Evolutionary conservation across 805 yeast species (phyloP).

Genomic region (Metschnikowia gelsemii): DNA sequence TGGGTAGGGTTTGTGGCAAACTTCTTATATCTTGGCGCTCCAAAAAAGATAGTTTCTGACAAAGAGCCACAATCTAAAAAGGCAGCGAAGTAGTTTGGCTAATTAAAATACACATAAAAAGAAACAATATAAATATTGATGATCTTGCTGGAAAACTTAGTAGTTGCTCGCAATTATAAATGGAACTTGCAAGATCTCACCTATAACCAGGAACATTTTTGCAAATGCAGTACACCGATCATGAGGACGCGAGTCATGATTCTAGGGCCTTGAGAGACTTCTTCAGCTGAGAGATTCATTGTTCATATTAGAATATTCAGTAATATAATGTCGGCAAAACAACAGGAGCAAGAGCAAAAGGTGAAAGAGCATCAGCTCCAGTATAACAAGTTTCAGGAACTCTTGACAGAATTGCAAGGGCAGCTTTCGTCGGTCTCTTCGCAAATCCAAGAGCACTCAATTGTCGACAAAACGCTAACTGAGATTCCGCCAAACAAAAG

Average conservation of each 20-base stretch:
- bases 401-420: slow-evolving; percentile 38
- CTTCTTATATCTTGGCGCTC: slow-evolving; percentile 47
- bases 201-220: not conserved
- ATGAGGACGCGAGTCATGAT: slow-evolving; percentile 1
- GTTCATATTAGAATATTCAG: not conserved
- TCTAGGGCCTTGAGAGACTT: not conserved
- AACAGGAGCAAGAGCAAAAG: slow-evolving; percentile 30
- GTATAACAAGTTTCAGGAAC: slow-evolving; percentile 41
- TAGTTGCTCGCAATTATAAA: too few relatives aligned
- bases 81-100: not conserved
- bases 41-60: slow-evolving; percentile 4
- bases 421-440: slow-evolving; percentile 36
- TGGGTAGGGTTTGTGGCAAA: slow-evolving; percentile 78
- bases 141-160: too few relatives aligned
- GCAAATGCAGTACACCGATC: slow-evolving; percentile 6
- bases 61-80: not conserved
- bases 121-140: not conserved
- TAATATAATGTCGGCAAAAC: slow-evolving; percentile 18
- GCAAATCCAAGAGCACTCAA: slow-evolving; percentile 40
- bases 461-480: slow-evolving; percentile 42
- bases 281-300: not conserved
- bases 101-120: not conserved
- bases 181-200: too few relatives aligned
- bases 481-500: slow-evolving; percentile 36
- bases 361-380: slow-evolving; percentile 43